Base-by-base conservation (phyloP, 1,284 basidiomycete genomes). In the Omphalotus olearius region DNA sequence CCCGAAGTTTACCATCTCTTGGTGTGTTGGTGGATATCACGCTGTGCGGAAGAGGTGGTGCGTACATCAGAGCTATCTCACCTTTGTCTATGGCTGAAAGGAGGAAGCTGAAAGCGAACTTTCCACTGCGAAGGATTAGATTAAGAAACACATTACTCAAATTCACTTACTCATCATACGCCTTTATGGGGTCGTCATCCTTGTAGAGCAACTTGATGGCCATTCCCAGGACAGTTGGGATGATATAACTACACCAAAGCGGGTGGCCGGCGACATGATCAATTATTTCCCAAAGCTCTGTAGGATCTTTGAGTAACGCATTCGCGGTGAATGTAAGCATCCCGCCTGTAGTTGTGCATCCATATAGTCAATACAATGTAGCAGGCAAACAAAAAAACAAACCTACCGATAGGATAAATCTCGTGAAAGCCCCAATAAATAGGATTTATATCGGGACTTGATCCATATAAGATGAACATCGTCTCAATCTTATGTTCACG, bases 391-490 rank as follows among this genome's bases (percentile, higher is more conserved):
- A 18, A 35, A 39, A 14, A 35, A 25, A n/a, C 41, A 9, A 13
- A 61, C 66, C 46, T 59, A 86, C 85, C 85, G 54, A 79, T 62
- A 30, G 83, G 80, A 62, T 78, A 88, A 14, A 89, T 76, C 59
- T 83, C 82, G 26, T 72, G 71, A 10, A 87, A 57, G 6, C 76
- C 78, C 84, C 84, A 87, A 30, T 70, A 64, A 5, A 69, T 40
- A 17, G 36, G 43, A 35, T 39, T 48, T 16, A 36, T 33, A 35
- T 28, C 23, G 37, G 40, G 38, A 43, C 43, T 46, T 10, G 79
- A 78, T 0, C 86, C 86, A 66, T 83, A 89, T 0, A 78, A 78
- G 60, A 80, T 78, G 58, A 88, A 86, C 33, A 77, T 78, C 10
- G 78, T 60, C 25, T 78, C 71, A 25, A 69, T 65, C 11, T 63